phyloP scores from a whole-genome alignment of 352 stramenopile genomes.

The Phytophthora palmivora region DNA sequence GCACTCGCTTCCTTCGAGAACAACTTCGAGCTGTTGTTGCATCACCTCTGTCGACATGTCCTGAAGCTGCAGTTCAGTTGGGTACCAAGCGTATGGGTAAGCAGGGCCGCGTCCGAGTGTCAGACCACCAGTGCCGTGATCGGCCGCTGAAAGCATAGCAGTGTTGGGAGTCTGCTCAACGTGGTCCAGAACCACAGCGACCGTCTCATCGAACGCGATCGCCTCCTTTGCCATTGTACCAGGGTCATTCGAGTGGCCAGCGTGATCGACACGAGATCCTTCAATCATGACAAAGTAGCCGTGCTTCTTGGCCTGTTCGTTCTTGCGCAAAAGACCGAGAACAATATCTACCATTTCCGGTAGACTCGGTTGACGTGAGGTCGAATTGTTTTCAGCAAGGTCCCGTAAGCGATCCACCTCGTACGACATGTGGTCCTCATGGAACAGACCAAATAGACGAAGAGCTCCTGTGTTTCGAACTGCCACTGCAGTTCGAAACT shows the following conservation, averaged over 20 bases:
- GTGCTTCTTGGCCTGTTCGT: slow-evolving; percentile 73
- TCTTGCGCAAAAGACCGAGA: slow-evolving; percentile 68
- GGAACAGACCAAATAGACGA: slow-evolving; percentile 65
- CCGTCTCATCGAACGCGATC: slow-evolving; percentile 73
- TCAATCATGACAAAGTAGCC: slow-evolving; percentile 84
- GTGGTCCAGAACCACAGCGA: slow-evolving; percentile 70
- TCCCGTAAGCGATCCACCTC: slow-evolving; percentile 66
- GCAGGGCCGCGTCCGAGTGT: slow-evolving; percentile 48
- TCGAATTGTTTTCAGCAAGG: slow-evolving; percentile 40
- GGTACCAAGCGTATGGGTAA: slow-evolving; percentile 59
- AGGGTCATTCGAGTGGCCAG: slow-evolving; percentile 71
- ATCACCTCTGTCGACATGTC: slow-evolving; percentile 73
- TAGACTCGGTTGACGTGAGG: slow-evolving; percentile 59
- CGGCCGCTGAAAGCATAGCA: slow-evolving; percentile 59
- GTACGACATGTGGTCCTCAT: slow-evolving; percentile 73
- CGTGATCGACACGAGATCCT: slow-evolving; percentile 74
- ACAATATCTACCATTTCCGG: slow-evolving; percentile 73
- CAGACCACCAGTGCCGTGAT: slow-evolving; percentile 73
- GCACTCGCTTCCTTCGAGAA: slow-evolving; percentile 47
- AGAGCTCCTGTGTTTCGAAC: too few species aligned
- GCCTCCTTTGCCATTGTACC: slow-evolving; percentile 74
- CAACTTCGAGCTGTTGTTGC: slow-evolving; percentile 42
- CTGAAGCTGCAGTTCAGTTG: slow-evolving; percentile 52
- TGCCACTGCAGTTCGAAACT: too few species aligned
- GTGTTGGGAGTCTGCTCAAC: slow-evolving; percentile 58